Evolutionary conservation across 148 eudicot genomes (phyloP), one percentile per base, ranked within the genome.

Genomic region (Arctostaphylos glauca): DNA sequence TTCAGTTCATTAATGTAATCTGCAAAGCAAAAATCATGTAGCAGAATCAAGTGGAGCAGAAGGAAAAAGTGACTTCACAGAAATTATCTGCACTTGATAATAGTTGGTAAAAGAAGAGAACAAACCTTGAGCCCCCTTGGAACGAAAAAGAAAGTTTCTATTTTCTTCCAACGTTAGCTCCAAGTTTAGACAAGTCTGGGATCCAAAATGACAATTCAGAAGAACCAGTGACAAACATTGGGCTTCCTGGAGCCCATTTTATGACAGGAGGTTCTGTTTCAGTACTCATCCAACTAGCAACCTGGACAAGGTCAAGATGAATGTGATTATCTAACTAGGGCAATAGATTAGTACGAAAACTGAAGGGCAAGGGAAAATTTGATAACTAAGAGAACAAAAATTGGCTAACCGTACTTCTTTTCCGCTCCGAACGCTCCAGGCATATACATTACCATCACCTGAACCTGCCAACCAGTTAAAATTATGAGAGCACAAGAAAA

Each of bases 371-470:
- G 64, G 47, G 52, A 21, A 38, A 14, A 50, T 9, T 31, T 79
- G 76, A 49, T 19, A 41, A 79, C 43, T 10, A 81, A 73, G 43
- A 59, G 48, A 77, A 67, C 46, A 81, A 16, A 16, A 80, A 67
- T 80, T 47, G 62, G 55, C 49, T 81, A 9, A 64, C 41, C 86
- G 66, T 93, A 96, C 99, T 90, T 94, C 99, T 91, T 97, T 93
- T 84, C 99, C 98, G 83, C 92, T 94, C 49, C 98, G 93, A 81
- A 90, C 90, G 84, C 94, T 94, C 99, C 98, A 94, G 72, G 98
- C 99, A 90, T 87, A 94, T 2, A 97, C 97, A 91, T 96, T 94
- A 56, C 99, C 99, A 86, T 97, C 97, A 47, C 99, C 99, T 78
- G 99, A 94, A 81, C 99, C 98, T 96, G 92, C 82, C 81, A 86